phyloP scores from a whole-genome alignment of 768 basidiomycete species.

The Mycena floridula region DNA sequence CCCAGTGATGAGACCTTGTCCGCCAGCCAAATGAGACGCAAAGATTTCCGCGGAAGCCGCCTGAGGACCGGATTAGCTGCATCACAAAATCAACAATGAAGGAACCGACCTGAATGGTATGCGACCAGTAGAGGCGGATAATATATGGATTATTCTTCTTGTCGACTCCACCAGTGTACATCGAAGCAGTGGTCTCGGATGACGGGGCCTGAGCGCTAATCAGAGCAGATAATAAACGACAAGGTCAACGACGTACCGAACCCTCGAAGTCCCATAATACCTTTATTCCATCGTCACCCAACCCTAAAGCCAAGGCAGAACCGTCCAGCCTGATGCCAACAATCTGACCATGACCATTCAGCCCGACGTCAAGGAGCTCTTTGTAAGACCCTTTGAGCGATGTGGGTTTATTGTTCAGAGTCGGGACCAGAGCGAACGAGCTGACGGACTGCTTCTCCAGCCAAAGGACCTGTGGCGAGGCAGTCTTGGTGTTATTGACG shows the following conservation, averaged over 20 bases:
- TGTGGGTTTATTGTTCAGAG: conserved; percentile 41
- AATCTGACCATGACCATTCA: conserved; percentile 49
- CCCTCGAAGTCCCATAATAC: conserved; percentile 50
- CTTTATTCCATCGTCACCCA: conserved; percentile 26
- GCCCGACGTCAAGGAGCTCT: conserved; percentile 54
- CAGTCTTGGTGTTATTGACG: no score
- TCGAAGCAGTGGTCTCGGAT: conserved; percentile 34
- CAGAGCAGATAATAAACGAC: no score
- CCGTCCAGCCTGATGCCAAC: conserved; percentile 54
- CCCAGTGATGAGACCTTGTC: conserved; percentile 40
- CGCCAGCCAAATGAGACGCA: conserved; percentile 39
- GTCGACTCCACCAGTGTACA: conserved; percentile 54
- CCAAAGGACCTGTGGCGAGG: no score
- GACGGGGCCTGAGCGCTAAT: conserved; percentile 31
- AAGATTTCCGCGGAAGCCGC: conserved; percentile 49
- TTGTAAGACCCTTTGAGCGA: conserved; percentile 41
- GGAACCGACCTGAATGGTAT: conserved; percentile 40
- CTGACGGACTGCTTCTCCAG: conserved; percentile 40
- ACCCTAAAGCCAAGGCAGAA: neutral
- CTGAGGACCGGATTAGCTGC: conserved; percentile 25
- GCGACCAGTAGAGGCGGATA: conserved; percentile 64
- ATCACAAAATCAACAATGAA: neutral
- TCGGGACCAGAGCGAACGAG: conserved; percentile 44
- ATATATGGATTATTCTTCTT: conserved; percentile 47
- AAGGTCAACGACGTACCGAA: conserved; percentile 42